phyloP scores from a whole-genome alignment of 2,329 filamentous ascomycete species.

The Aspergillus ochraceus region DNA sequence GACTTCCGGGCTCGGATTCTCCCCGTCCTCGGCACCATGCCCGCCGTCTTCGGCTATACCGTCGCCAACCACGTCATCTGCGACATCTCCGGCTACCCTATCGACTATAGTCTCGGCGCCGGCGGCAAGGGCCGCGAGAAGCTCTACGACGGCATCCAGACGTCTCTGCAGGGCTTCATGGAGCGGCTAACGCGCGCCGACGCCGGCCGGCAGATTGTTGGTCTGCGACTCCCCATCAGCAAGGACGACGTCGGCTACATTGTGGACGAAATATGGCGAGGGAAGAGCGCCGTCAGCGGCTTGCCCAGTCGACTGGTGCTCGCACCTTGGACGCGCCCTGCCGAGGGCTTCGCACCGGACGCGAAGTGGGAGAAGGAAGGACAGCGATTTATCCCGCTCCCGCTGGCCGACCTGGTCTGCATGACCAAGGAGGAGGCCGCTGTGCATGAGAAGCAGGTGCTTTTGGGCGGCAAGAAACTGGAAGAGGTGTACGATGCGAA shows the following conservation, averaged over 20 bases:
- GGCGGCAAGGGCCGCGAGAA: slow-evolving; percentile 74
- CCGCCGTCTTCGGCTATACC: slow-evolving; percentile 89
- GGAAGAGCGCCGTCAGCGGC: slow-evolving; percentile 79
- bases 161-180: slow-evolving; percentile 72
- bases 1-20: slow-evolving; percentile 95
- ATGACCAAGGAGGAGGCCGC: slow-evolving; percentile 91
- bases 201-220: slow-evolving; percentile 57
- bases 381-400: slow-evolving; percentile 73
- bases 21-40: slow-evolving; percentile 95
- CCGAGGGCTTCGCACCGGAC: slow-evolving; percentile 60
- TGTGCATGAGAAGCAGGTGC: slow-evolving; percentile 75
- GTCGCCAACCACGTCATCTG: slow-evolving; percentile 92
- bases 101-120: slow-evolving; percentile 72
- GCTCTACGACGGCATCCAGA: slow-evolving; percentile 83
- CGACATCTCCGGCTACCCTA: slow-evolving; percentile 75
- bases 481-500: slow-evolving; percentile 73
- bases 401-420: slow-evolving; percentile 72
- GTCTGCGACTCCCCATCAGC: slow-evolving; percentile 76
- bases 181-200: slow-evolving; percentile 67
- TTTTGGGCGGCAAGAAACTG: slow-evolving; percentile 65
- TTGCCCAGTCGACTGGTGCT: slow-evolving; percentile 76
- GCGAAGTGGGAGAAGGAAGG: slow-evolving; percentile 59
- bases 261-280: slow-evolving; percentile 83
- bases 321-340: slow-evolving; percentile 75
- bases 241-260: slow-evolving; percentile 82